Evolutionary conservation across 768 basidiomycete species (phyloP), one percentile per base, ranked within the genome.

Genomic region (Rhodotorula paludigena): DNA sequence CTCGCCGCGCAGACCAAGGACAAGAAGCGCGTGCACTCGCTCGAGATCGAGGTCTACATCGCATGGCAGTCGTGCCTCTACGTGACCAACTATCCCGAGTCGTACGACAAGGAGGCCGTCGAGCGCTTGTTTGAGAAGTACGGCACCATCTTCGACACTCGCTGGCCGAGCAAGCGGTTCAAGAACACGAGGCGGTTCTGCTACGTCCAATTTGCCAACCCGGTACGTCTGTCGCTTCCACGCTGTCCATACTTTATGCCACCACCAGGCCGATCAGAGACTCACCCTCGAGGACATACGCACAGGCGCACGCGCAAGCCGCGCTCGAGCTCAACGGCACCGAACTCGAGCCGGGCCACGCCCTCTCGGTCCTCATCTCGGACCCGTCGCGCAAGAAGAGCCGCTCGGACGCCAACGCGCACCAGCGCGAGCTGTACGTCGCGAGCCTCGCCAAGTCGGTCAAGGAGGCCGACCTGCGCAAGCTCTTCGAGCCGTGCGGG

Each of bases 101-200:
- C 83, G 25, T 82, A 84, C 21, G 92, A 96, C 74, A 93, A 98
- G 77, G 80, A 80, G 2, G 83, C 80, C 38, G 84, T 98, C 61
- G 82, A 92, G 33, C 80, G 85, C 51, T 77, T 96, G 20, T 96
- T 99, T 76, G 84, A 83, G 15, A 65, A 96, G 92, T 92, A 89
- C 78, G 96, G 96, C 16, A 84, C 83, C 9, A 84, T 99, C 60
- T 89, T 98, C 67, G 93, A 98, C 71, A 89, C 92, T 25, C 88
- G 96, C 39, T 98, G 94, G 94, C 96, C 96, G 10, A 93, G 91
- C 79, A 93, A 93, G 76, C 96, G 96, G 76, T 92, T 91, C 82
- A 94, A 92, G 79, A 85, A 81, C 63, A 88, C 89, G 4, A 82
- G 96, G 42, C 84, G 96, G 49, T 98, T 99, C 78, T 92, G 90